Base-by-base conservation (phyloP, 306 rosid genomes). In the Prunus davidiana region DNA sequence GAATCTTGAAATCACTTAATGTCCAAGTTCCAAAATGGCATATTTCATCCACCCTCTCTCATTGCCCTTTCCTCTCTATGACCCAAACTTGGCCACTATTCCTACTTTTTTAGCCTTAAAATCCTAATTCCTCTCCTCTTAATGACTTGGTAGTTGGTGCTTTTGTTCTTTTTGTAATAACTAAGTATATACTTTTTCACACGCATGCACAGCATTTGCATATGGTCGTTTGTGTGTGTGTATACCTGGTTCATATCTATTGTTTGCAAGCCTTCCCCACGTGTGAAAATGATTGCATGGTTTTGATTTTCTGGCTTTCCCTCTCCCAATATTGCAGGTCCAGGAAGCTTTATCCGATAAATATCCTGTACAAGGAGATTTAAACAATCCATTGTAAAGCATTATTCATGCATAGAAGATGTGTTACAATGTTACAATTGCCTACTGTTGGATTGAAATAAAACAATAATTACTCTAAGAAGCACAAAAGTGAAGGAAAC, bases 281-380 rank as follows among this genome's bases (percentile, higher is more conserved):
- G 97, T 34, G 98, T 95, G 83, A 95, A 95, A 84, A 95, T 92
- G 81, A 95, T 92, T 79, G 98, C 97, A 80, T 95, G 98, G 75
- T 95, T 95, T 84, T 95, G 98, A 88, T 92, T 95, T 84, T 95
- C 98, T 69, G 98, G 98, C 84, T 95, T 95, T 41, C 98, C 98
- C 85, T 86, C 98, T 51, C 98, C 98, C 84, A 92, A 78, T n/a
- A 95, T 87, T 25, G 97, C 96, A 49, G 91, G 90, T 67, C 97
- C 97, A n/a, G 98, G 98, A 79, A 95, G 97, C 90, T 89, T 95
- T 87, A 95, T 91, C 80, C 73, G 84, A 76, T 92, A 95, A 73
- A 95, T 90, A 63, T 80, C 90, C 97, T 95, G 77, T 79, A 81
- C 24, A 81, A 79, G 76, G 72, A 74, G 43, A 80, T 71, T 76